Base-by-base conservation (phyloP, 2,329 filamentous ascomycete species). In the Pseudonectria buxi region DNA sequence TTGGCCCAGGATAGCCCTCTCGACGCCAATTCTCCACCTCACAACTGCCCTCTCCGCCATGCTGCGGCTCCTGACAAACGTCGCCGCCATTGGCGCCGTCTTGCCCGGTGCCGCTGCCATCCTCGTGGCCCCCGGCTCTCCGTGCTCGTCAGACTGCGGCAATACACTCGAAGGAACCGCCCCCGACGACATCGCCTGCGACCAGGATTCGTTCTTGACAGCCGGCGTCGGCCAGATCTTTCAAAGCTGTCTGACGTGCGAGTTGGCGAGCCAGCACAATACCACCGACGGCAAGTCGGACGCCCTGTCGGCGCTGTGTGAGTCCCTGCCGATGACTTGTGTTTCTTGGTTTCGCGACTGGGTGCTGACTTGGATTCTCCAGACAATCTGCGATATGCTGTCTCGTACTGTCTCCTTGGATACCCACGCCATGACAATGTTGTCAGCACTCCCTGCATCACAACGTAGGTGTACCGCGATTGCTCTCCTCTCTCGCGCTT, bases 381-480 rank as follows among this genome's bases (percentile, higher is more conserved):
- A 79, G 75, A 78, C 44, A 81, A 81, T 44, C 44, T 79, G 34
- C 67, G 77, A 50, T 79, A 69, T 47, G 64, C 73, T 6, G 44
- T 71, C 2, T 71, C 70, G 2, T 68, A 69, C 46, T 82, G 78
- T 47, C 46, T 81, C 1, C 81, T 67, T 40, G 71, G 70, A 3
- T 53, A 57, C 6, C 68, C 68, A 0, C 56, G 63, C 22, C 68
- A 72, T 35, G 46, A 61, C 2, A 44, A 64, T 49, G 76, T 62
- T 10, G 54, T 54, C 2, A 56, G 62, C 36, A 69, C 57, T 10
- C 73, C 70, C 7, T 74, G 77, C 44, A 57, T 68, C 10, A 80
- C 72, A 28, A 64, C 59, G 75, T 78, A 39, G 25, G 45, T 24
- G 6, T 33, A 5, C 9, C 18, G 18, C 5, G 9, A 22, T 5